Conservation (phyloP, 148 eudicot genomes). For the Pharnaceum exiguum region DNA sequence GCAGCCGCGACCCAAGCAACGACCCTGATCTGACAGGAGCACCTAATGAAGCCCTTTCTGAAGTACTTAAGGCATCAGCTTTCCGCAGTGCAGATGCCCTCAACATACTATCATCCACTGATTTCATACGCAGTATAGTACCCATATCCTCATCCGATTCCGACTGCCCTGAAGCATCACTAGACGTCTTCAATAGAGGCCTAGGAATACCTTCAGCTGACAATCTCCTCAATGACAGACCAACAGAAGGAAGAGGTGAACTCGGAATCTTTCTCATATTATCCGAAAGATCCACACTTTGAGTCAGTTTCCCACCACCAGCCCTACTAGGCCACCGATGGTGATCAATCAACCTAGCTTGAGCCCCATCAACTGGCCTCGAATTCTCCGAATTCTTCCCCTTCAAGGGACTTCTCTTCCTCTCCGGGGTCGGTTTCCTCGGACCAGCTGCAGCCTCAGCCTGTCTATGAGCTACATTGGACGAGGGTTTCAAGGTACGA, state of each 20-base stretch:
- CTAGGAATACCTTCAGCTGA: constrained; percentile 52
- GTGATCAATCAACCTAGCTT: constrained; percentile 63
- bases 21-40: constrained; percentile 40
- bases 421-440: constrained; percentile 78
- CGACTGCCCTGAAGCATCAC: constrained; percentile 38
- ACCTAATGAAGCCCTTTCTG: constrained; percentile 34
- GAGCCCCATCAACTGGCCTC: constrained; percentile 53
- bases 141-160: constrained; percentile 29
- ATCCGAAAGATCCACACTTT: constrained; percentile 50
- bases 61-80: constrained; percentile 30
- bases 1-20: constrained; percentile 49
- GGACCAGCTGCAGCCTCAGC: constrained; percentile 33
- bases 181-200: constrained; percentile 45
- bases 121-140: constrained; percentile 23
- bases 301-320: constrained; percentile 43
- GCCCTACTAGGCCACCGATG: constrained; percentile 82
- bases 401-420: constrained; percentile 73
- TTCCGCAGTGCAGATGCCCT: constrained; percentile 30
- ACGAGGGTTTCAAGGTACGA: constrained; percentile 68
- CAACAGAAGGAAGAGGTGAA: constrained; percentile 23
- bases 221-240: constrained; percentile 47
- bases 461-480: constrained; percentile 55
- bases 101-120: constrained; percentile 40
- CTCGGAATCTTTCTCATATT: constrained; percentile 29
- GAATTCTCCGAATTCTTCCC: constrained; percentile 85